These are phyloP conservation scores for Euphorbia pulcherrima DNA, from an alignment of 345 rosid genomes.

Conservation along the genomic window DNA sequence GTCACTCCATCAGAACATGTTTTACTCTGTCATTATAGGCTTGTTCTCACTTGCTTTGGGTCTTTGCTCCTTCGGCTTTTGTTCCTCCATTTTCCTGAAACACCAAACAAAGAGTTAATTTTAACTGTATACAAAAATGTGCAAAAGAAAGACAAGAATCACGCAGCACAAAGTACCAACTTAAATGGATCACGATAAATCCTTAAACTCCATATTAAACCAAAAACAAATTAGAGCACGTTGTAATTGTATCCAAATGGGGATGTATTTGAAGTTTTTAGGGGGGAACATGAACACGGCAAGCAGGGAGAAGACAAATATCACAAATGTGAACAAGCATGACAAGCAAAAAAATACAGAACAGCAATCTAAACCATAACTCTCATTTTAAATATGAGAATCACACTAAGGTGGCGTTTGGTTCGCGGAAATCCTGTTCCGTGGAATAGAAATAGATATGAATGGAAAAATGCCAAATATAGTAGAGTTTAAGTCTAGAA, in stretches of 20 bases:
- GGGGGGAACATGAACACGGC: too few species aligned
- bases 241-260: not conserved
- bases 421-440: too few species aligned
- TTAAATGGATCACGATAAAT: not conserved
- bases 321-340: too few species aligned
- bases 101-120: not conserved
- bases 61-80: conserved; percentile 88
- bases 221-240: not conserved
- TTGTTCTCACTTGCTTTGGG: conserved; percentile 93
- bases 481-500: too few species aligned
- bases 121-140: not conserved
- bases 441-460: too few species aligned
- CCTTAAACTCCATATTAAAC: not conserved
- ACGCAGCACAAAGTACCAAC: not conserved
- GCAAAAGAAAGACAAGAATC: conserved; percentile 2
- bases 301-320: too few species aligned
- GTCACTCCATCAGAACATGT: conserved; percentile 69
- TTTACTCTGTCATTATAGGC: conserved; percentile 85
- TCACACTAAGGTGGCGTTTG: too few species aligned
- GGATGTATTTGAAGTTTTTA: not conserved
- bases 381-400: too few species aligned
- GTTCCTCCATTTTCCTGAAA: conserved; percentile 83
- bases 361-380: too few species aligned
- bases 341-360: not conserved
- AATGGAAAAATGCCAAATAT: too few species aligned